Evolutionary conservation across 257 asterid species (phyloP).

Genomic region (Nicotiana benthamiana): DNA sequence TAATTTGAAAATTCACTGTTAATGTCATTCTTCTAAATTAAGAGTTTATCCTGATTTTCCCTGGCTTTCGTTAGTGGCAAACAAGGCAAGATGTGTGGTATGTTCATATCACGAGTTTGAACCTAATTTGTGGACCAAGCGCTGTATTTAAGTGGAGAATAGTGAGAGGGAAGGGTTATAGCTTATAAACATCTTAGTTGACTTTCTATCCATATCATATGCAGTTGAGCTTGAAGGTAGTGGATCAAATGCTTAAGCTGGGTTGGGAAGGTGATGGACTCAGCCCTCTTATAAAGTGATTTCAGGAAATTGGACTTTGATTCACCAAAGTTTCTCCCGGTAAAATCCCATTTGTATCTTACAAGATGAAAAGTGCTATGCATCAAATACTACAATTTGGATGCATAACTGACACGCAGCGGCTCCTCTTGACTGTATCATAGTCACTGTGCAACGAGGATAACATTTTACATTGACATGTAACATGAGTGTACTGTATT

Average conservation of each 20-base stretch:
- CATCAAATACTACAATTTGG: not conserved
- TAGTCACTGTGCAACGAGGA: not conserved
- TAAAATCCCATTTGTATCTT: not conserved
- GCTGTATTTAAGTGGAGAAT: not conserved
- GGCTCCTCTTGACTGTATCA: constrained; percentile 10
- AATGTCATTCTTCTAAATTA: not conserved
- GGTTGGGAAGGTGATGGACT: constrained; percentile 99
- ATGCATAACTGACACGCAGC: not conserved
- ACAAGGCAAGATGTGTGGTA: not conserved
- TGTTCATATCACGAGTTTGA: not conserved
- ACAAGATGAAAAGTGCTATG: not conserved
- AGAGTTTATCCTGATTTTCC: not conserved
- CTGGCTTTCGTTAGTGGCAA: not conserved
- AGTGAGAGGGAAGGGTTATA: not conserved
- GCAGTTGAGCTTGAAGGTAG: constrained; percentile 98
- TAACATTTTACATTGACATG: not conserved
- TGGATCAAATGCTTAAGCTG: constrained; percentile 93
- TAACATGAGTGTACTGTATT: constrained; percentile 1
- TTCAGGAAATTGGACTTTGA: constrained; percentile 1
- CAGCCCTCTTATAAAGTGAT: constrained; percentile 65
- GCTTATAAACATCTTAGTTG: not conserved
- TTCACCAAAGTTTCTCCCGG: constrained; percentile 11
- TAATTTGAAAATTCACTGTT: not conserved
- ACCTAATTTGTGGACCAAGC: not conserved
- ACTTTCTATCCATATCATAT: constrained; percentile 8